These are phyloP conservation scores for Penicillium cosmopolitanum DNA, from an alignment of 495 filamentous ascomycete species.

Conservation along the genomic window DNA sequence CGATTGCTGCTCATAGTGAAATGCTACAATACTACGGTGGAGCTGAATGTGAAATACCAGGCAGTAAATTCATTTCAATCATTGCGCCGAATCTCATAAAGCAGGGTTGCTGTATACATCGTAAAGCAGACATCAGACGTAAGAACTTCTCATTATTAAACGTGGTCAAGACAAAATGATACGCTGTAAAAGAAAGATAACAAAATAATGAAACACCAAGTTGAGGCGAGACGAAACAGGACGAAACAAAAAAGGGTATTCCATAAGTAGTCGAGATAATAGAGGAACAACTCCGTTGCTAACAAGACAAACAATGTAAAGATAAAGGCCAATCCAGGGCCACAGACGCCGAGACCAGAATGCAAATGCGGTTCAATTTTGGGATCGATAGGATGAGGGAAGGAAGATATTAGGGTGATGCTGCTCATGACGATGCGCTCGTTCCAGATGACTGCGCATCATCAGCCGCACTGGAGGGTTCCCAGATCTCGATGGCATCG, in stretches of 20 bases:
- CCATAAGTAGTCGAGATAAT: constrained; percentile 13
- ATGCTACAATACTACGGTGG: no score
- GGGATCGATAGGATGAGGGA: not conserved
- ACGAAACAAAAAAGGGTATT: constrained; percentile 19
- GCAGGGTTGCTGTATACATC: constrained; percentile 14
- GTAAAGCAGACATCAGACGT: constrained; percentile 23
- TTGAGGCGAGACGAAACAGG: not conserved
- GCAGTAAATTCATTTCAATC: constrained; percentile 18
- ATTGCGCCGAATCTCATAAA: constrained; percentile 11
- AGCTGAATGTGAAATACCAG: constrained; percentile 19
- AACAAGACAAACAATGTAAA: constrained; percentile 3
- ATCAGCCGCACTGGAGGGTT: not conserved
- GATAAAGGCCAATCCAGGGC: not conserved
- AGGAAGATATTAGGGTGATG: not conserved
- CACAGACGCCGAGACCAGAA: constrained; percentile 23
- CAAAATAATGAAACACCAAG: not conserved
- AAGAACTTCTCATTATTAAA: constrained; percentile 18
- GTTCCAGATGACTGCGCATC: not conserved
- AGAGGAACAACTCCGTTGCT: constrained; percentile 9
- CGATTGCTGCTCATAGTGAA: no score
- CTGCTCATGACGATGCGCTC: not conserved
- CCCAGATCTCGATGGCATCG: constrained; percentile 3
- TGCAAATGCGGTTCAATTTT: constrained; percentile 25
- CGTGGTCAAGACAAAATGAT: constrained; percentile 2
- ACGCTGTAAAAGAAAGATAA: not conserved